phyloP scores from a whole-genome alignment of 2,329 filamentous ascomycete species.

The Neonectria faginata region DNA sequence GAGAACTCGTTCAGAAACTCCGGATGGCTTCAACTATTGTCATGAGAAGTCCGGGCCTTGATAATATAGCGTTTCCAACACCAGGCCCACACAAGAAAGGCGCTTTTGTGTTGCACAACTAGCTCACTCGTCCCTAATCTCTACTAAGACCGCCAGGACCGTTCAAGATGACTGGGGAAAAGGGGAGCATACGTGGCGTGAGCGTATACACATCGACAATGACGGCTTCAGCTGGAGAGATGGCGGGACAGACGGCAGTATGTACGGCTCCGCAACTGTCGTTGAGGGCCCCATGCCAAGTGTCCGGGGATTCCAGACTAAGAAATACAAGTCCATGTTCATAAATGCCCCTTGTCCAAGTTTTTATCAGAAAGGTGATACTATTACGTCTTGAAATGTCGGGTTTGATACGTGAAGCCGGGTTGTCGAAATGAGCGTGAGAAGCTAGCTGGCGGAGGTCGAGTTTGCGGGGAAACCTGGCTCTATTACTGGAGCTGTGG shows the following conservation, averaged over 20 bases:
- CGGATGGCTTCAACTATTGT: slow-evolving; percentile 6
- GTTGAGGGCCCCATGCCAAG: slow-evolving; percentile 35
- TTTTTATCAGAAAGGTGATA: slow-evolving; percentile 41
- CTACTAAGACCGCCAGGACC: background rate
- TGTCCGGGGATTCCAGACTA: slow-evolving; percentile 40
- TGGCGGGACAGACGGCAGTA: slow-evolving; percentile 37
- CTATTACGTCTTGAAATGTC: slow-evolving; percentile 45
- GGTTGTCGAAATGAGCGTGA: slow-evolving; percentile 28
- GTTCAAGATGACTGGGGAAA: background rate
- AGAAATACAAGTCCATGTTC: slow-evolving; percentile 29
- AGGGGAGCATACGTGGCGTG: slow-evolving; percentile 18
- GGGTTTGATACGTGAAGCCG: slow-evolving; percentile 36
- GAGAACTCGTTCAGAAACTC: background rate
- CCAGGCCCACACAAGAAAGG: slow-evolving; percentile 6
- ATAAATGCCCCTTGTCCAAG: slow-evolving; percentile 29
- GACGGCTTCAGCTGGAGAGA: slow-evolving; percentile 14
- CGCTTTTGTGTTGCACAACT: background rate
- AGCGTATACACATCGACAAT: slow-evolving; percentile 21
- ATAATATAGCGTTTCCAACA: slow-evolving; percentile 1
- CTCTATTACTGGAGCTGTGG: slow-evolving; percentile 36
- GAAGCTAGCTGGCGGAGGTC: slow-evolving; percentile 23
- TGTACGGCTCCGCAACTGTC: slow-evolving; percentile 28
- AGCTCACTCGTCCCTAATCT: background rate
- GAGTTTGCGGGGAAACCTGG: slow-evolving; percentile 47
- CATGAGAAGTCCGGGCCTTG: background rate